Conservation (phyloP, 441 rosid genomes). For the Iberis amara region DNA sequence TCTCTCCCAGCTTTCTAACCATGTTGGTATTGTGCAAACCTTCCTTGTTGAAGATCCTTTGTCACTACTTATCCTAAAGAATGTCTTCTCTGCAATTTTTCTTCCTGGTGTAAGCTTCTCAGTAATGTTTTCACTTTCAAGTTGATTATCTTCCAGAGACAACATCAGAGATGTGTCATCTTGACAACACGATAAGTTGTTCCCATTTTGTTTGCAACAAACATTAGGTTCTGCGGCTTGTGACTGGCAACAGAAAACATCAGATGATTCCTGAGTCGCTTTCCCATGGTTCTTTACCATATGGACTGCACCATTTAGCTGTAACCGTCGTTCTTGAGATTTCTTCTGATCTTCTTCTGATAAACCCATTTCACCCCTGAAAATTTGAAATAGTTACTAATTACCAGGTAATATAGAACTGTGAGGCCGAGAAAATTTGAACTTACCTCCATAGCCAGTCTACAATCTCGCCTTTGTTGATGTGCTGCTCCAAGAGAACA, state of each 20-base stretch:
- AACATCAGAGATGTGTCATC: constrained; percentile 24
- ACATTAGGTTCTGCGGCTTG: constrained; percentile 36
- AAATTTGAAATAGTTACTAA: constrained; percentile 16
- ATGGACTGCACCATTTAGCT: constrained; percentile 39
- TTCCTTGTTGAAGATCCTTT: constrained; percentile 48
- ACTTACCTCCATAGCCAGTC: constrained; percentile 82
- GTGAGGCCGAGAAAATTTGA: constrained; percentile 17
- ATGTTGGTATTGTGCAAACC: constrained; percentile 63
- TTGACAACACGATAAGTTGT: constrained; percentile 41
- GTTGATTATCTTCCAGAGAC: constrained; percentile 29
- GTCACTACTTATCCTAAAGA: constrained; percentile 40
- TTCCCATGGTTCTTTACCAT: constrained; percentile 2
- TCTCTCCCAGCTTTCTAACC: constrained; percentile 87
- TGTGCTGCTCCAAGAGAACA: constrained; percentile 69
- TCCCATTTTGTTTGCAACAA: constrained; percentile 68
- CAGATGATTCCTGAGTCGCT: not conserved
- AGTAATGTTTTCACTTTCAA: constrained; percentile 28
- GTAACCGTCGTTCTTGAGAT: constrained; percentile 52
- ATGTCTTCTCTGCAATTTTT: constrained; percentile 41
- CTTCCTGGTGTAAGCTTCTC: constrained; percentile 44
- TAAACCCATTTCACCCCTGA: constrained; percentile 95
- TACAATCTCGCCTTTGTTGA: constrained; percentile 74
- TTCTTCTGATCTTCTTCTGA: constrained; percentile 73
- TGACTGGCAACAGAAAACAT: constrained; percentile 29
- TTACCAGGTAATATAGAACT: constrained; percentile 6